Conservation (phyloP, 2,329 filamentous ascomycete species). For the Bipolaris victoriae region DNA sequence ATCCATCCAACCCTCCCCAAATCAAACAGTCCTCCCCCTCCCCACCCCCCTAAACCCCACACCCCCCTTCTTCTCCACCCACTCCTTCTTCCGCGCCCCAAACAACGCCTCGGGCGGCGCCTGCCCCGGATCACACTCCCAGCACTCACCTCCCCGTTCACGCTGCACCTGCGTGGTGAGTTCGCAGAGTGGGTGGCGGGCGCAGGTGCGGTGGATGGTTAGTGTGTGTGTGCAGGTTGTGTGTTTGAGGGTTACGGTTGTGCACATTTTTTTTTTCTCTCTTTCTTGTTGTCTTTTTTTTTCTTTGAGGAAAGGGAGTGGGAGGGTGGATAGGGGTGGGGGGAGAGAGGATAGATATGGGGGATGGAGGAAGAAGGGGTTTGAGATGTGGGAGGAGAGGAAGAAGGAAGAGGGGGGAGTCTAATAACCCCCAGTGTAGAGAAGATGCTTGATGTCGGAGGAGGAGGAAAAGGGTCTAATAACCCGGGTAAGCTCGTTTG, state of each 20-base stretch:
- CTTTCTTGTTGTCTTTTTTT: not conserved
- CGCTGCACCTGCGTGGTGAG: constrained; percentile 26
- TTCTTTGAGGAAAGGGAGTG: not conserved
- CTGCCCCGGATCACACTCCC: constrained; percentile 32
- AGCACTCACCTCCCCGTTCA: constrained; percentile 30
- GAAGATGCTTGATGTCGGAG: too few species aligned
- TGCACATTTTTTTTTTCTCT: constrained; percentile 25
- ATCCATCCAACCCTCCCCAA: too few species aligned
- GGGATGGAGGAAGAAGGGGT: too few species aligned
- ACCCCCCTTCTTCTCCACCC: constrained; percentile 21
- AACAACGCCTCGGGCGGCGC: constrained; percentile 32
- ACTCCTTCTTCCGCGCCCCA: constrained; percentile 8
- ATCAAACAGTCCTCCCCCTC: not conserved
- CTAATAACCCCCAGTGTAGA: too few species aligned
- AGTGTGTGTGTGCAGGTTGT: constrained; percentile 27
- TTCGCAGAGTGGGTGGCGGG: constrained; percentile 21
- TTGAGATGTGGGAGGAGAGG: too few species aligned
- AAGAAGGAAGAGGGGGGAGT: too few species aligned
- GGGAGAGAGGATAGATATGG: too few species aligned
- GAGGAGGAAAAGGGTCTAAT: not conserved
- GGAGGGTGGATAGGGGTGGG: too few species aligned
- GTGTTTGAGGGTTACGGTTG: constrained; percentile 29
- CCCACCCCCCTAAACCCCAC: constrained; percentile 12
- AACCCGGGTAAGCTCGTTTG: not conserved
- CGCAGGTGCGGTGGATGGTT: constrained; percentile 28